phyloP scores from a whole-genome alignment of 768 basidiomycete genomes.

The Tricholoma matsutake region DNA sequence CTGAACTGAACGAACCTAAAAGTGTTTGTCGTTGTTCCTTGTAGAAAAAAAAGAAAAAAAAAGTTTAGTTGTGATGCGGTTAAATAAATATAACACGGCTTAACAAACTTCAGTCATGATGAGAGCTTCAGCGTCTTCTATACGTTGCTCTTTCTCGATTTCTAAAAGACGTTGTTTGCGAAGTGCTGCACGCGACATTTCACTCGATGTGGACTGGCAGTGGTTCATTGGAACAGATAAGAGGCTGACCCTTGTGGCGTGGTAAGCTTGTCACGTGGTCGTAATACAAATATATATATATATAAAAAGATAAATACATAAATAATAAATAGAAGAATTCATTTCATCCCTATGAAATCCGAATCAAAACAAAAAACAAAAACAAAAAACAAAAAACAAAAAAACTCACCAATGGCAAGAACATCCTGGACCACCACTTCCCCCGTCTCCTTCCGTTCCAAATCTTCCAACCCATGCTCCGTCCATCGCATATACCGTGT shows the following conservation, averaged over 20 bases:
- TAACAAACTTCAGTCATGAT: conserved; percentile 60
- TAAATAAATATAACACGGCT: too few species aligned
- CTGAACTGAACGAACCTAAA: conserved; percentile 44
- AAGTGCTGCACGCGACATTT: conserved; percentile 40
- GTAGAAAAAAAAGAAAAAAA: background rate
- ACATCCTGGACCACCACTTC: background rate
- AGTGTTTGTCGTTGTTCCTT: conserved; percentile 41
- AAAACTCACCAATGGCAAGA: too few species aligned
- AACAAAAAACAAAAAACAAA: too few species aligned
- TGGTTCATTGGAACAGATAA: too few species aligned
- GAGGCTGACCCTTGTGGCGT: too few species aligned
- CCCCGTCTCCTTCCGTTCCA: background rate
- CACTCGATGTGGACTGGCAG: conserved; percentile 15
- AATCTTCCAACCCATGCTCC: background rate
- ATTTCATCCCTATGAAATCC: too few species aligned
- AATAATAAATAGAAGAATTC: too few species aligned
- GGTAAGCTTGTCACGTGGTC: too few species aligned
- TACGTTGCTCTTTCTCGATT: conserved; percentile 49
- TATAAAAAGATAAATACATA: too few species aligned
- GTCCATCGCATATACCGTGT: background rate
- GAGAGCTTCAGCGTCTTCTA: conserved; percentile 54
- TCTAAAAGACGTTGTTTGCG: conserved; percentile 45
- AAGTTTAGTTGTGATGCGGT: too few species aligned
- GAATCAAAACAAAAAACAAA: too few species aligned
- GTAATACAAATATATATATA: too few species aligned